phyloP scores from a whole-genome alignment of 805 yeast genomes.

The Saturnispora gosingensis region DNA sequence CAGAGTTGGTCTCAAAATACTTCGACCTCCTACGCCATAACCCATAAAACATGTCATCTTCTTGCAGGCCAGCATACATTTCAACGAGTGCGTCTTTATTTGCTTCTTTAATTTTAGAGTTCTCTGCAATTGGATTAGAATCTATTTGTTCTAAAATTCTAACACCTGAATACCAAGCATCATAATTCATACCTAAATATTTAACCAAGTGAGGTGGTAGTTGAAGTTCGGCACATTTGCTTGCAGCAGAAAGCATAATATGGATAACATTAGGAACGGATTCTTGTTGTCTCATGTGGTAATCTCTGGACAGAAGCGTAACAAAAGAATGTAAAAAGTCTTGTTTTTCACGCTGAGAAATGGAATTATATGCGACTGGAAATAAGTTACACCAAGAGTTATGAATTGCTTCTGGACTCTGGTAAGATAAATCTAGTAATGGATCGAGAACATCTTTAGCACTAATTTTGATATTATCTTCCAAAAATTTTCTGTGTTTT shows the following conservation, averaged over 20 bases:
- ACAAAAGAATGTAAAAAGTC: constrained; percentile 80
- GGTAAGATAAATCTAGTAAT: constrained; percentile 70
- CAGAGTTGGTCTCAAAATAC: constrained; percentile 86
- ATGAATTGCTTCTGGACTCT: constrained; percentile 70
- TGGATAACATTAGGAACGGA: constrained; percentile 80
- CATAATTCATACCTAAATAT: constrained; percentile 76
- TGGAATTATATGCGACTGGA: constrained; percentile 67
- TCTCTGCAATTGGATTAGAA: constrained; percentile 37
- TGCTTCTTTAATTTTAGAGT: constrained; percentile 68
- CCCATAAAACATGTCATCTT: constrained; percentile 96
- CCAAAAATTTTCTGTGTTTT: constrained; percentile 20
- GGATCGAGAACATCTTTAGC: constrained; percentile 62
- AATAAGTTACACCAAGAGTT: constrained; percentile 76
- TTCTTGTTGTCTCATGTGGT: constrained; percentile 84
- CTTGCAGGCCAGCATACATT: constrained; percentile 78
- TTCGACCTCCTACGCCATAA: constrained; percentile 96
- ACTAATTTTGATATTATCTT: constrained; percentile 26
- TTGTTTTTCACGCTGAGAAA: constrained; percentile 70
- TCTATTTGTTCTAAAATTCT: constrained; percentile 71
- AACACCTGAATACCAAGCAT: constrained; percentile 87
- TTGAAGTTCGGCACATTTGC: constrained; percentile 60
- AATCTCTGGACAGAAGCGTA: constrained; percentile 76
- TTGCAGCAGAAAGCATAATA: constrained; percentile 75
- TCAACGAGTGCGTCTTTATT: constrained; percentile 88
- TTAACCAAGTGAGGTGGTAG: constrained; percentile 92